Evolutionary conservation across 73 alveolate genomes (phyloP), one percentile per base, ranked within the genome.

Genomic region (Strombidium stylifer): DNA sequence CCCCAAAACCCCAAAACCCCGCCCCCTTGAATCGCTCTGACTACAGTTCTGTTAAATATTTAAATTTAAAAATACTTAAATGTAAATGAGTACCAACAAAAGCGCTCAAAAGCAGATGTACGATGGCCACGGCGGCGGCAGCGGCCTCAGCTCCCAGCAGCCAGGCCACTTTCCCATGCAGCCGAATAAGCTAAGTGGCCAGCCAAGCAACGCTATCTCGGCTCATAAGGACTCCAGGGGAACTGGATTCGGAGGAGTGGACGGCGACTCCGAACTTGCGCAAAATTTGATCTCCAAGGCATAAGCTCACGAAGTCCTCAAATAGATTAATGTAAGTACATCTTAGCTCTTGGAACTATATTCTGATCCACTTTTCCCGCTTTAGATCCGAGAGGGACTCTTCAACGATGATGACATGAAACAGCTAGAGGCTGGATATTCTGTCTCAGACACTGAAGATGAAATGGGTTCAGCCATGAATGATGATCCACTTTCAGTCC

Each of bases 361-460:
- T 11, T 44, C 2, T 6, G 11, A n/a, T n/a, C n/a, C n/a, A n/a
- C n/a, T n/a, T n/a, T n/a, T n/a, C n/a, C n/a, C n/a, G 12, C 7
- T 57, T 35, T 34, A 60, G 74, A 60, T 59, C 21, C 18, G 72
- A 61, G 53, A 60, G 40, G 55, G 74, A 47, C 11, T 64, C 32
- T 64, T 74, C 34, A 61, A 72, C n/a, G 81, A 61, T 26, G 82
- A 76, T 44, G 89, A 76, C 25, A 21, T 45, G 3, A 53, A 35
- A 27, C 21, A 51, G 12, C 25, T 76, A 11, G 81, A 50, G 50
- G 40, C 64, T 32, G 89, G 89, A 20, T 66, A 53, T 39, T 66
- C 82, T 7, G 79, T 67, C 32, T 76, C 89, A 0, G 89, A 76
- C 19, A 39, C 82, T 5, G 89, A 76, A 19, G 70, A 53, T 16